Evolutionary conservation across 2,329 filamentous ascomycete genomes (phyloP), one percentile per base, ranked within the genome.

Genomic region (Colletotrichum australisinense): DNA sequence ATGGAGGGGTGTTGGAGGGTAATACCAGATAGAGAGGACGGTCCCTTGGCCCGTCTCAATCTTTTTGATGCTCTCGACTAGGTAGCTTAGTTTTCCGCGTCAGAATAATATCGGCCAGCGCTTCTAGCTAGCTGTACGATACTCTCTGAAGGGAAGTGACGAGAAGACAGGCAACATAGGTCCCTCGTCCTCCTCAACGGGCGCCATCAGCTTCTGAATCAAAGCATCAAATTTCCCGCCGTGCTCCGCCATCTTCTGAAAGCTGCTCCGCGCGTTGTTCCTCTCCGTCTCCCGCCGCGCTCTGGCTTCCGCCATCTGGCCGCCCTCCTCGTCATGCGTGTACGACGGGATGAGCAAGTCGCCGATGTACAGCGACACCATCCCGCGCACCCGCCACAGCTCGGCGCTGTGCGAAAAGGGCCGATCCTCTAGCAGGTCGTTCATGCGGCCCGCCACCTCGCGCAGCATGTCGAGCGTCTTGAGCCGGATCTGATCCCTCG

Each of bases 321-420:
- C 72, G n/a, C 74, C 76, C 12, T 82, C 72, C 16, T 75, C 76
- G 12, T 82, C 82, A 53, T 83, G 80, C 7, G 79, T 78, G 2
- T 76, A 76, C 52, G 81, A 76, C 0, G 86, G 86, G 26, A 91
- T 78, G 30, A 84, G 80, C 49, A 98, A 83, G 80, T 97, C 94
- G 7, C 88, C 93, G 19, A 94, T 86, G 87, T 94, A 97, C 19
- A 97, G 84, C 1, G 91, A 90, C 6, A 95, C 83, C 88, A 95
- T 94, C 9, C 89, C 95, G 64, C 94, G 88, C 28, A 97, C 84
- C 60, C 92, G 86, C 58, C 95, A 84, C 73, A 98, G 84, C 73
- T 92, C 89, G 5, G 86, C 81, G 76, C 91, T 92, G 69, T 91
- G 90, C 35, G 91, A 91, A 78, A 92, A 97, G 0, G 94, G 94